These are phyloP conservation scores for Sclerotinia minor DNA, from an alignment of 2,329 filamentous ascomycete species.

Conservation along the genomic window DNA sequence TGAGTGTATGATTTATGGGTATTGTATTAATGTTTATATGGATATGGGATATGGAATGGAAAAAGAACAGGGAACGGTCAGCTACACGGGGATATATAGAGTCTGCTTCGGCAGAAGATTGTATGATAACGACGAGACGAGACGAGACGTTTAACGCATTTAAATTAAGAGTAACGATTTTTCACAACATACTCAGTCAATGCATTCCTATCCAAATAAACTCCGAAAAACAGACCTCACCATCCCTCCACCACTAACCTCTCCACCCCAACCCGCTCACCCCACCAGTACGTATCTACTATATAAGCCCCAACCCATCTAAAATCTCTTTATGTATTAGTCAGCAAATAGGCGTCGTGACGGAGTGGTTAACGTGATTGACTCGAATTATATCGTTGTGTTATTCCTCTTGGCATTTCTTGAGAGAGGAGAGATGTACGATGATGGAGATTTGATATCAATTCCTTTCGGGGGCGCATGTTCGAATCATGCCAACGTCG, in stretches of 20 bases:
- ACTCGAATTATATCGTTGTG: too few relatives aligned
- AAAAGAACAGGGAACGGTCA: background rate
- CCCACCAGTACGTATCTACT: background rate
- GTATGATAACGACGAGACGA: background rate
- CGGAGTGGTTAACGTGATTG: too few relatives aligned
- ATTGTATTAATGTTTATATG: background rate
- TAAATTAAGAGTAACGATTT: background rate
- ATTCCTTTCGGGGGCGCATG: too few relatives aligned
- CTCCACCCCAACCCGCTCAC: background rate
- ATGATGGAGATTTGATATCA: too few relatives aligned
- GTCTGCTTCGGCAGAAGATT: background rate
- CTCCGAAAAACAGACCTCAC: too few relatives aligned
- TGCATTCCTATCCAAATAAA: too few relatives aligned
- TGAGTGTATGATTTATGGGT: background rate
- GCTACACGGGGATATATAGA: background rate
- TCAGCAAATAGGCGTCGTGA: slow-evolving; percentile 8
- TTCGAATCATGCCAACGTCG: slow-evolving; percentile 16
- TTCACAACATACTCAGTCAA: too few relatives aligned
- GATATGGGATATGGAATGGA: too few relatives aligned
- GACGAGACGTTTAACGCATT: background rate
- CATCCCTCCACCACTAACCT: background rate
- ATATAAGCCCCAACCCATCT: background rate
- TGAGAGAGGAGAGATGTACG: too few relatives aligned
- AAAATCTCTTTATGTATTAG: background rate
- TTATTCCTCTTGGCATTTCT: too few relatives aligned